A percentile compares a stretch with the other conserved stretches of the same genome.
These are phyloP conservation scores for Nyssa sinensis DNA, from an alignment of 148 eudicot genomes.

Conservation along the genomic window DNA sequence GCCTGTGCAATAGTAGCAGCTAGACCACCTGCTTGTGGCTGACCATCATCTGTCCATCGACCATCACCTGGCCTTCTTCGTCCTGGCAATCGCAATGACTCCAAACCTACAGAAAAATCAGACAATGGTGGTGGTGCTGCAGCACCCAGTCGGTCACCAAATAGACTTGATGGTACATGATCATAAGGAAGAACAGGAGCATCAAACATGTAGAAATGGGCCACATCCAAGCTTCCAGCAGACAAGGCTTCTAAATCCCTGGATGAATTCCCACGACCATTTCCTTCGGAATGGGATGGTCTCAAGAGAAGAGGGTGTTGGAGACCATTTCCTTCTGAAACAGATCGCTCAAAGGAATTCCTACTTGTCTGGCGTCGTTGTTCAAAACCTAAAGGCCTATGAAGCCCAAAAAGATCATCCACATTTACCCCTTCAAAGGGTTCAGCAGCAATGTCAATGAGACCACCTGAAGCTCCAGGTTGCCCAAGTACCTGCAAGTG, in stretches of 20 bases:
- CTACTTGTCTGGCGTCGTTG: constrained; percentile 84
- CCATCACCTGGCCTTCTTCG: constrained; percentile 97
- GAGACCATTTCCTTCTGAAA: constrained; percentile 69
- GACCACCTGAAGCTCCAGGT: constrained; percentile 67
- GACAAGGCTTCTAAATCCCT: constrained; percentile 67
- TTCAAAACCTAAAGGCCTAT: constrained; percentile 83
- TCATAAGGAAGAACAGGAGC: constrained; percentile 74
- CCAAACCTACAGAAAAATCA: constrained; percentile 87
- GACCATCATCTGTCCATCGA: constrained; percentile 99
- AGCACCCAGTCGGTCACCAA: constrained; percentile 69
- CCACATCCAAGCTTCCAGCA: constrained; percentile 57
- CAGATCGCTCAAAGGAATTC: constrained; percentile 61
- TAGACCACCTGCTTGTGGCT: constrained; percentile 88
- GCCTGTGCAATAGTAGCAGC: constrained; percentile 80
- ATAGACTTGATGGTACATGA: no score
- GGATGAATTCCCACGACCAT: constrained; percentile 47
- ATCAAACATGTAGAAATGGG: constrained; percentile 91
- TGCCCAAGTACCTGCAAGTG: constrained; percentile 85
- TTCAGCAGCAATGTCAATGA: constrained; percentile 78
- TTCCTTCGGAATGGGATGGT: constrained; percentile 69
- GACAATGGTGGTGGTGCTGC: constrained; percentile 64
- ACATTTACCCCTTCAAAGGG: constrained; percentile 94
- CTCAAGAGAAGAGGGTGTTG: constrained; percentile 89
- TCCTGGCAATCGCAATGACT: constrained; percentile 63
- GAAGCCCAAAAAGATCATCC: constrained; percentile 91